Conservation (phyloP, 805 yeast species). For the Metschnikowia henanensis region DNA sequence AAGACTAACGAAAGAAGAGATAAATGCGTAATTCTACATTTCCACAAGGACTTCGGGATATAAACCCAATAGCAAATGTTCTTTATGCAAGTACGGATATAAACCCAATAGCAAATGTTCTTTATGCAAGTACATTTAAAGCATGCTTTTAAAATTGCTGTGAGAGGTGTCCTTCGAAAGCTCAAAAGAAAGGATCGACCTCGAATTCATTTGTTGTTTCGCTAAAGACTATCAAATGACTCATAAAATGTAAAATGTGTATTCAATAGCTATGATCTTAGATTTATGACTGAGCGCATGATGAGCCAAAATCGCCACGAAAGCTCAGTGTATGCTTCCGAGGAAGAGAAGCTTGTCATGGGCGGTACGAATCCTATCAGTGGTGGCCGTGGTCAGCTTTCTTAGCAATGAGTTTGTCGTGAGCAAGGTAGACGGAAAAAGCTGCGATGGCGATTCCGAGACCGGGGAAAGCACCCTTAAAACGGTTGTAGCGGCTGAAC, state of each 20-base stretch:
- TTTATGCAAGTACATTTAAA: too few species aligned
- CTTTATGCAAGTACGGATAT: too few species aligned
- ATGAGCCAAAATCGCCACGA: too few species aligned
- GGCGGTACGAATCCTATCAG: background rate
- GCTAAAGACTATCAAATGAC: background rate
- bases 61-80: too few species aligned
- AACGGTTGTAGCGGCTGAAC: conserved; percentile 68
- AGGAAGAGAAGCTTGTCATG: background rate
- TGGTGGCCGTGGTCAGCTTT: conserved; percentile 30
- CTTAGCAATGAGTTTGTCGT: conserved; percentile 53
- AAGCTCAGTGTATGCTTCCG: too few species aligned
- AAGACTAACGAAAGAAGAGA: background rate
- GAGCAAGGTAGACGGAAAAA: conserved; percentile 61
- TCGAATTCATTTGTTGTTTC: too few species aligned
- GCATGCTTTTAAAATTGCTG: too few species aligned
- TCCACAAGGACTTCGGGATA: too few species aligned
- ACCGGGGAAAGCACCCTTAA: conserved; percentile 76
- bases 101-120: too few species aligned
- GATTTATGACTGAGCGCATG: background rate
- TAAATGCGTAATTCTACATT: too few species aligned
- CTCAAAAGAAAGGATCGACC: too few species aligned
- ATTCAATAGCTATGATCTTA: background rate
- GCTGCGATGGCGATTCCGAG: conserved; percentile 77
- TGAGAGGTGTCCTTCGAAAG: too few species aligned
- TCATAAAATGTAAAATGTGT: background rate